Base-by-base conservation (phyloP, 1,139 yeast genomes). In the Suhomyces choctaworum region DNA sequence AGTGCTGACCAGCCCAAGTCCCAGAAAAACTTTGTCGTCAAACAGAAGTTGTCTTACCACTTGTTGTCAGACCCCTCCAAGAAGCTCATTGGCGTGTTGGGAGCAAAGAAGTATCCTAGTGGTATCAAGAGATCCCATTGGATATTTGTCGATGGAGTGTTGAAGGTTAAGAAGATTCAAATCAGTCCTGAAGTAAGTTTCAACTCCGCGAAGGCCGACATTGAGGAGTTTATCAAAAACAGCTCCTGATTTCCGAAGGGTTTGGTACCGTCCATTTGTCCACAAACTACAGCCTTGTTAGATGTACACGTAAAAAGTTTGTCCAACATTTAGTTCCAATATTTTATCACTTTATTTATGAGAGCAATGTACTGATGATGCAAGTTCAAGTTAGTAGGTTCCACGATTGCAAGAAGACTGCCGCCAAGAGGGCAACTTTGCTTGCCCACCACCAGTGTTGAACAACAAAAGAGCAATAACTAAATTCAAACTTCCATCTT, bases 401-500 rank as follows among this genome's bases (percentile, higher is more conserved):
- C 10, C 60, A 26, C 0, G 77, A 65, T 26, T 66, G 66, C 26
- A 73, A 42, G 11, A 76, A 49, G 7, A 73, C 40, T 0, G 81
- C 63, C n/a, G 80, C 39, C 2, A 76, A 45, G 2, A 78, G 58
- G 9, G 71, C 52, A 2, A 82, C 72, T 51, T 86, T 82, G 2
- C 95, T 73, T 4, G 78, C 86, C 97, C 97, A 92, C 97, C 97
- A 92, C 46, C 85, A 76, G 56, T 89, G 97, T 61, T 89, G 97
- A n/a, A 87, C 77, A 1, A 76, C 73, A 57, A 90, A 89, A 9
- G 90, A 81, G 60, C 98, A 92, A 42, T 84, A 68, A 5, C 72
- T 60, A 60, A 78, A 89, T 21, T 72, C 64, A 64, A 85, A 88
- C n/a, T 70, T 70, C 92, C 94, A 84, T 11, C 50, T 48, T 2